Evolutionary conservation across 768 basidiomycete species (phyloP), one percentile per base, ranked within the genome.

Genomic region (Mycena galopus): DNA sequence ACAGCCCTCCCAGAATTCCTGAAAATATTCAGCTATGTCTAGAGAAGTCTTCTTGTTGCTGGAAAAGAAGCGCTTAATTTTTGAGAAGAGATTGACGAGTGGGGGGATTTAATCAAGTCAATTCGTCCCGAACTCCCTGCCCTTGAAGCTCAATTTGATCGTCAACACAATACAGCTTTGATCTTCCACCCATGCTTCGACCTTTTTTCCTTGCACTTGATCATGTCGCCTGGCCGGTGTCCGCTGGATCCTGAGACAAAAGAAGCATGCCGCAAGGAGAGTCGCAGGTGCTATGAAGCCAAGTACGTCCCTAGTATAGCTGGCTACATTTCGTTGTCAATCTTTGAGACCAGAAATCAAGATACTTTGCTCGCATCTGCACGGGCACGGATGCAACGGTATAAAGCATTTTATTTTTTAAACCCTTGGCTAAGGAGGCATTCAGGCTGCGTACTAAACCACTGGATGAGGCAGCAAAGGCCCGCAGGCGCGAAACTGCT

Each of bases 111-210:
- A 50, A 35, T 19, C 33, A 11, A 3, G n/a, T 19, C 14, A 53
- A 33, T 51, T 35, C 47, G 35, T 64, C 32, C 29, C 62, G 50
- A 64, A 64, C 62, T 64, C 62, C 10, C 35, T 21, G 62, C n/a
- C n/a, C 47, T 32, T 7, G 27, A 19, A 47, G 42, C 29, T n/a
- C 2, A 62, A 19, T 60, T 44, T 62, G 21, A 16, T 5, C 14
- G 27, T 62, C n/a, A 42, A 44, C 47, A 30, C 60, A 2, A 19
- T 2, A 30, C 47, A 62, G 3, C n/a, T 30, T 7, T 6, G 35
- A 25, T 16, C 47, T 51, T 51, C 47, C 10, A 51, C 47, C 62
- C 33, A 47, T n/a, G n/a, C n/a, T 37, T 35, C 32, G 35, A 35
- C 35, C 6, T 35, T 35, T 12, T 35, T 12, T 53, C 50, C n/a